Evolutionary conservation across 345 rosid genomes (phyloP).

Genomic region (Iberis pinnata): DNA sequence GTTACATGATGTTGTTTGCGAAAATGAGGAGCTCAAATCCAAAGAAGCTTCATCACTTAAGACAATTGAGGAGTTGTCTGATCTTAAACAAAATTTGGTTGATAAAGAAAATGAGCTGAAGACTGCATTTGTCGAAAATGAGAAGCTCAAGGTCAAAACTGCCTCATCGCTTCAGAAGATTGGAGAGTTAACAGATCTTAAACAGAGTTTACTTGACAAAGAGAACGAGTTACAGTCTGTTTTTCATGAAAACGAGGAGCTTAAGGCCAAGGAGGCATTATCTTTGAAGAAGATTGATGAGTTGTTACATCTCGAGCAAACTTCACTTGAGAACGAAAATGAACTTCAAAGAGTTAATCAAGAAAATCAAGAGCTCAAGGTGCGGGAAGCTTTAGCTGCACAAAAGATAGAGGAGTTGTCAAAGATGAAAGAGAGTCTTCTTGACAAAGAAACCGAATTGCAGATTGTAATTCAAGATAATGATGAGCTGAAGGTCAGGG

Average conservation of each 20-base stretch:
- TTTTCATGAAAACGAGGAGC: conserved; percentile 58
- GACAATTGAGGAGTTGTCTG: too few relatives aligned
- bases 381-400: conserved; percentile 14
- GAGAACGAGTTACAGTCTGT: conserved; percentile 24
- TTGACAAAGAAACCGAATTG: conserved; percentile 71
- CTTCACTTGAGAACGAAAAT: conserved; percentile 13
- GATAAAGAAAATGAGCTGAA: too few relatives aligned
- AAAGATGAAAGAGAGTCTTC: conserved; percentile 48
- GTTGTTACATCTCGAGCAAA: conserved; percentile 25
- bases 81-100: too few relatives aligned
- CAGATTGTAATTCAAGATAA: conserved; percentile 26
- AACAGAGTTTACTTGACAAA: conserved; percentile 22
- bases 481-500: conserved; percentile 32
- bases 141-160: conserved; percentile 20
- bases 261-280: conserved; percentile 31
- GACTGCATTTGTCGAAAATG: too few relatives aligned
- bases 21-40: too few relatives aligned
- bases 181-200: conserved; percentile 51
- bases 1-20: conserved; percentile 7
- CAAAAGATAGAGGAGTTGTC: conserved; percentile 28
- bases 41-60: too few relatives aligned
- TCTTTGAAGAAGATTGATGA: conserved; percentile 26
- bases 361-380: conserved; percentile 23
- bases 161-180: conserved; percentile 47
- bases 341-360: conserved; percentile 5